Base-by-base conservation (phyloP, 768 basidiomycete species). In the Tylopilus balloui region DNA sequence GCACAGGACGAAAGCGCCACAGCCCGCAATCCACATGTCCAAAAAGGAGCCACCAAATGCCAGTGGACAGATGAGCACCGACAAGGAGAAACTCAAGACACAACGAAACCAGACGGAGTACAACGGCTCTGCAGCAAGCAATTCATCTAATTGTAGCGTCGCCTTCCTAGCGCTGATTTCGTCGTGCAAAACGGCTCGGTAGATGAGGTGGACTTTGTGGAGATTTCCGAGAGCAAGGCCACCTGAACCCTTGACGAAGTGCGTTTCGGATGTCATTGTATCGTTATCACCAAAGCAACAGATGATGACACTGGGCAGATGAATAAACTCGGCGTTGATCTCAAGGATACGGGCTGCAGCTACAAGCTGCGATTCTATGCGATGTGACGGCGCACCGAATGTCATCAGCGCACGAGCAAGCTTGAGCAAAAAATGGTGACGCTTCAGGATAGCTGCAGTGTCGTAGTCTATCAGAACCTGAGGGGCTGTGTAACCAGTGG, bases 371-470 rank as follows among this genome's bases (percentile, higher is more conserved):
- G 91, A 86, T 68, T 95, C 92, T 51, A 97, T 88, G 27, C 94
- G 83, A 70, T 97, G 94, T 20, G 90, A 92, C 0, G 92, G 92
- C 15, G 92, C 90, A 5, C 92, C 92, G 61, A 89, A 94, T 12
- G 83, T 83, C 88, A 97, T 93, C 34, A 96, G 74, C 15, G 89
- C 83, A 52, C 84, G 79, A 14, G 92, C 90, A 23, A 96, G 78
- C 62, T 83, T 90, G 63, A 92, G 78, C 28, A 96, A 69, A 69
- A 95, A 97, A 47, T 82, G 80, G 55, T 94, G 92, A 48, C 94
- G 78, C 52, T 85, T 79, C 37, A 86, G 69, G 64, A 92, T 81
- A 13, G 88, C 92, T 84, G 50, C 29, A 58, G 20, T 37, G n/a
- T 21, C 27, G 13, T 50, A 20, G 23, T 20, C 20, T 28, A 28